Percentiles rank a stretch among this genome's conserved stretches.
phyloP scores from a whole-genome alignment of 352 stramenopile species.

The Plasmopara muralis region DNA sequence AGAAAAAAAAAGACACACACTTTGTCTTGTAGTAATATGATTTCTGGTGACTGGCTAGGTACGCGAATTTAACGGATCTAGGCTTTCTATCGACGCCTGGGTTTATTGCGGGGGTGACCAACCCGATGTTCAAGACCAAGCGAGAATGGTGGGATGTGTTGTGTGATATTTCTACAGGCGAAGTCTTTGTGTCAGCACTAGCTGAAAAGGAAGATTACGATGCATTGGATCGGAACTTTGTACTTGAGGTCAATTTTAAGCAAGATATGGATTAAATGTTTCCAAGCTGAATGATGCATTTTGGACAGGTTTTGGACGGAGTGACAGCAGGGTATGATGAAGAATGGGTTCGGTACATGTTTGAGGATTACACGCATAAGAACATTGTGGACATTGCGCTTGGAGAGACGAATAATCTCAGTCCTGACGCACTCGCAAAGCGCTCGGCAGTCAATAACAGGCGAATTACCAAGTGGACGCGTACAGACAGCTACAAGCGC shows the following conservation, averaged over 20 bases:
- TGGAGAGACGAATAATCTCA: slow-evolving; percentile 73
- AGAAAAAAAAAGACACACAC: too few relatives aligned
- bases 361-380: slow-evolving; percentile 84
- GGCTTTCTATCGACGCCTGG: slow-evolving; percentile 76
- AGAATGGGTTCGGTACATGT: slow-evolving; percentile 84
- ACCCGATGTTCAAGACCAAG: slow-evolving; percentile 90
- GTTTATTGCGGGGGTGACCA: slow-evolving; percentile 88
- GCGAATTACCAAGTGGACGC: slow-evolving; percentile 81
- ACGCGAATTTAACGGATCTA: slow-evolving; percentile 86
- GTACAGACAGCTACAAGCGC: slow-evolving; percentile 81
- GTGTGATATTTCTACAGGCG: slow-evolving; percentile 79
- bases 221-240: slow-evolving; percentile 54
- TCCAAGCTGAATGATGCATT: not conserved
- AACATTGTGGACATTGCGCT: slow-evolving; percentile 77
- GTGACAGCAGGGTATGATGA: slow-evolving; percentile 74
- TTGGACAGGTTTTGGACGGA: slow-evolving; percentile 64
- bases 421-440: slow-evolving; percentile 58
- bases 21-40: not conserved
- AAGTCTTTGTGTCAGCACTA: slow-evolving; percentile 53
- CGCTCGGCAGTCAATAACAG: slow-evolving; percentile 82
- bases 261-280: not conserved
- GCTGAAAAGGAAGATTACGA: slow-evolving; percentile 77
- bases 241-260: slow-evolving; percentile 46
- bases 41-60: slow-evolving; percentile 20
- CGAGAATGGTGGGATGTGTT: slow-evolving; percentile 89